Base-by-base conservation (phyloP, 768 basidiomycete genomes). In the Nidularia sp. region DNA sequence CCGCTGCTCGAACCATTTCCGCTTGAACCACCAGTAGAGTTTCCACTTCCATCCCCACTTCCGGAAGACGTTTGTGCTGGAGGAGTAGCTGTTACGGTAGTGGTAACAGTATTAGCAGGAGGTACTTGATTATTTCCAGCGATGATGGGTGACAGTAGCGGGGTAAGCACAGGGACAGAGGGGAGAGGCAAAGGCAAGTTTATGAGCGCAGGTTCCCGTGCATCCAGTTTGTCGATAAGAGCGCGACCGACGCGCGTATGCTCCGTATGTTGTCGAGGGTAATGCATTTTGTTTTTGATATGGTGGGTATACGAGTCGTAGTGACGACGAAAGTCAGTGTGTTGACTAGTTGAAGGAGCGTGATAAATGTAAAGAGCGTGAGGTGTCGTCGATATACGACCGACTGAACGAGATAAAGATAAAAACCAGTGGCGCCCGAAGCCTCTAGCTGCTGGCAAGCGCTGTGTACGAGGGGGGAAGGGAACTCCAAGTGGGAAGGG, bases 91-190 rank as follows among this genome's bases (percentile, higher is more conserved):
- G 65, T 55, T 7, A 61, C 48, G 1, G 57, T 36, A 3, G 56
- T 18, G 6, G 62, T 50, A 12, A 58, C 22, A 3, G 57, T 52
- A 31, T 62, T 50, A 18, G 56, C 35, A 4, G 55, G 48, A 42
- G 18, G 54, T 54, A 29, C 2, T 22, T 53, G 31, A 47, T 64
- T 66, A 29, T 52, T 60, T 10, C 61, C 65, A 25, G 60, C 65
- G 29, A 76, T 36, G 33, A 79, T 29, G 22, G 73, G 62, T 18
- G 54, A 64, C 35, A 73, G 48, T 13, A 81, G 32, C 2, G 70
- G 65, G n/a, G 62, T 61, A 32, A 75, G 57, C 31, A 79, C 46
- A 2, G 79, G 75, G 35, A 78, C 59, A 6, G 73, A 67, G 10
- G 74, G 73, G 22, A 75, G 44, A 6, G 73, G 65, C 25, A 74